These are phyloP conservation scores for Alternaria sp. DNA, from an alignment of 2,329 filamentous ascomycete species.

Conservation along the genomic window DNA sequence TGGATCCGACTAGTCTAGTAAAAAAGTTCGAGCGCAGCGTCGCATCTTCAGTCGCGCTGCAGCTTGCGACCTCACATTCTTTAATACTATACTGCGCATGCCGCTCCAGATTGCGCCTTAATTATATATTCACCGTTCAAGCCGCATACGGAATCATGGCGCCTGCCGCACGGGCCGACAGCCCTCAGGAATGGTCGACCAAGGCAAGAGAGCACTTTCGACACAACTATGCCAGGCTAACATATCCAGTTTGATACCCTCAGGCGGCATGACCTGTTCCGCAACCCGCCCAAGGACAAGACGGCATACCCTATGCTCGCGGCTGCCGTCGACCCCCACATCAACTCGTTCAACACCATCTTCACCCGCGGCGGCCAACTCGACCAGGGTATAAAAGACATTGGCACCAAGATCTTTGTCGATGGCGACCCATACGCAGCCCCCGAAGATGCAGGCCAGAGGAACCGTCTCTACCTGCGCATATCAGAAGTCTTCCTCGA, in stretches of 20 bases:
- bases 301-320: slow-evolving; percentile 88
- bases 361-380: slow-evolving; percentile 77
- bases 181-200: slow-evolving; percentile 71
- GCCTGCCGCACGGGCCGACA: slow-evolving; percentile 52
- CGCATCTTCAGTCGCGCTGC: slow-evolving; percentile 8
- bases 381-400: slow-evolving; percentile 80
- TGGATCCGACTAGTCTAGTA: slow-evolving; percentile 14
- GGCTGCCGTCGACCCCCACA: slow-evolving; percentile 85
- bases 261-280: slow-evolving; percentile 86
- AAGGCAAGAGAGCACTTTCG: slow-evolving; percentile 48
- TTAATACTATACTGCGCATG: background rate
- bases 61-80: background rate
- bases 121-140: background rate
- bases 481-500: slow-evolving; percentile 84
- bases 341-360: slow-evolving; percentile 93
- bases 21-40: slow-evolving; percentile 17
- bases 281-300: slow-evolving; percentile 83
- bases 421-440: slow-evolving; percentile 70
- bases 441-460: slow-evolving; percentile 63
- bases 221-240: background rate
- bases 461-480: slow-evolving; percentile 78
- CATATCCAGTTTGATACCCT: slow-evolving; percentile 71
- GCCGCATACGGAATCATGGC: slow-evolving; percentile 29
- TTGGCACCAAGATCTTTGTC: slow-evolving; percentile 85
- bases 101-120: slow-evolving; percentile 9